Conservation (phyloP, 495 filamentous ascomycete species). For the Antarctomyces pellizariae region DNA sequence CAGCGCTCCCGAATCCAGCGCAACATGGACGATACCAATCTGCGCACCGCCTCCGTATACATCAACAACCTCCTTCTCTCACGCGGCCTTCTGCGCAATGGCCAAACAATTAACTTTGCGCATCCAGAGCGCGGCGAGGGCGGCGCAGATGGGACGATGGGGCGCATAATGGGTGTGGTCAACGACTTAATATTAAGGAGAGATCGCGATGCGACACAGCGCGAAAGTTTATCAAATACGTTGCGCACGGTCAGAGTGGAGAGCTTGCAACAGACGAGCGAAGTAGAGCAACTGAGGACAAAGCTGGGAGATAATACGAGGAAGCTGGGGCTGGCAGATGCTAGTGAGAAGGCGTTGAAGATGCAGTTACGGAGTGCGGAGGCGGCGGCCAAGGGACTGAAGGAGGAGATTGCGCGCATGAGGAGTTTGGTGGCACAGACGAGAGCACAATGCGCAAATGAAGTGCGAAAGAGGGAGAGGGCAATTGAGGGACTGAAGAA, state of each 20-base stretch:
- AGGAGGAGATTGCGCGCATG: constrained; percentile 57
- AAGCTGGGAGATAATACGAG: constrained; percentile 50
- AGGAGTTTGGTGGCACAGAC: constrained; percentile 63
- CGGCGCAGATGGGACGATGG: constrained; percentile 46
- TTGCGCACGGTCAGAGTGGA: constrained; percentile 50
- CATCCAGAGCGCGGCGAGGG: constrained; percentile 42
- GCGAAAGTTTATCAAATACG: constrained; percentile 56
- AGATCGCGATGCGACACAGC: constrained; percentile 72
- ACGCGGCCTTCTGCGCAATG: constrained; percentile 67
- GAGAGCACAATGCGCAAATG: constrained; percentile 67
- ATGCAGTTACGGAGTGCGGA: constrained; percentile 49
- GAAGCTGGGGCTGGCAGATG: constrained; percentile 47
- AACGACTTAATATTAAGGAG: constrained; percentile 50
- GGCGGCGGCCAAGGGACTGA: constrained; percentile 36
- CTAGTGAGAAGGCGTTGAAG: constrained; percentile 45
- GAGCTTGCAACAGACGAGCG: constrained; percentile 42
- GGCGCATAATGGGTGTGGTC: constrained; percentile 69
- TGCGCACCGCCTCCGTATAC: constrained; percentile 75
- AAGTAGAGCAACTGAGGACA: constrained; percentile 33
- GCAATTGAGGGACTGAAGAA: constrained; percentile 75
- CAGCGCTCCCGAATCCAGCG: constrained; percentile 5
- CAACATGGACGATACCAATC: constrained; percentile 55
- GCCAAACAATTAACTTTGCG: constrained; percentile 67
- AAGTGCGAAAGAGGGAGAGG: constrained; percentile 74
- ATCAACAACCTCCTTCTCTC: constrained; percentile 91